Evolutionary conservation across 305 asterid species (phyloP).

Genomic region (Fraxinus baroniana): DNA sequence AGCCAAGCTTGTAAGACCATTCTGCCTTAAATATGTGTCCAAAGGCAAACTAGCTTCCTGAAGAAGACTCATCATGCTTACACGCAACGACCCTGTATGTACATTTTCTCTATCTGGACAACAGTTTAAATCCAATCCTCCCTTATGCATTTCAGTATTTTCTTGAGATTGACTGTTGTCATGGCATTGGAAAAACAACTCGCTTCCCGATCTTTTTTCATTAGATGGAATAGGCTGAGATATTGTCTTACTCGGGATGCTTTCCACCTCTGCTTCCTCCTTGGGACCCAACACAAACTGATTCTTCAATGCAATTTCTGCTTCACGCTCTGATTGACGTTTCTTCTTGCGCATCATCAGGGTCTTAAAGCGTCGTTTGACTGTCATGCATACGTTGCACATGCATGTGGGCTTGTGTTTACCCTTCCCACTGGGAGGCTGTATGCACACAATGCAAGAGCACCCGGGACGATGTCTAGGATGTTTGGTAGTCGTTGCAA

Average conservation of each 20-base stretch:
- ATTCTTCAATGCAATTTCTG: constrained; percentile 69
- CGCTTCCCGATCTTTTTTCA: constrained; percentile 42
- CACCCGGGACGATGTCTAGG: constrained; percentile 98
- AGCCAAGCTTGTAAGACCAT: constrained; percentile 82
- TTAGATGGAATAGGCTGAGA: constrained; percentile 27
- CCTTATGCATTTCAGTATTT: constrained; percentile 42
- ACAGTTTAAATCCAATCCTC: constrained; percentile 62
- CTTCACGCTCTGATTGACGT: constrained; percentile 92
- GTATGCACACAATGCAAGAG: constrained; percentile 97
- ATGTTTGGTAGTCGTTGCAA: constrained; percentile 83
- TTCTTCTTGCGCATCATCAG: constrained; percentile 97
- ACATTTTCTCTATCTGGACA: constrained; percentile 55
- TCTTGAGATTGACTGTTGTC: constrained; percentile 38
- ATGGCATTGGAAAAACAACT: constrained; percentile 32
- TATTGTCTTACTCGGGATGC: constrained; percentile 34
- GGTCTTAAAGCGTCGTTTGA: constrained; percentile 89
- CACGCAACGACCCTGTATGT: constrained; percentile 34
- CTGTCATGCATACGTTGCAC: constrained; percentile 98
- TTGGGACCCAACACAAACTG: constrained; percentile 46
- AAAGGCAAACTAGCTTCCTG: constrained; percentile 81
- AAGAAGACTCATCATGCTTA: constrained; percentile 79
- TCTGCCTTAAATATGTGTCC: constrained; percentile 74
- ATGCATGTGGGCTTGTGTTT: constrained; percentile 92
- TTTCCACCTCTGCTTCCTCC: constrained; percentile 72
- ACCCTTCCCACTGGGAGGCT: constrained; percentile 98